Percentiles rank a stretch among this genome's conserved stretches.
Conservation (phyloP, 768 basidiomycete species). For the Lactifluus piperatus region DNA sequence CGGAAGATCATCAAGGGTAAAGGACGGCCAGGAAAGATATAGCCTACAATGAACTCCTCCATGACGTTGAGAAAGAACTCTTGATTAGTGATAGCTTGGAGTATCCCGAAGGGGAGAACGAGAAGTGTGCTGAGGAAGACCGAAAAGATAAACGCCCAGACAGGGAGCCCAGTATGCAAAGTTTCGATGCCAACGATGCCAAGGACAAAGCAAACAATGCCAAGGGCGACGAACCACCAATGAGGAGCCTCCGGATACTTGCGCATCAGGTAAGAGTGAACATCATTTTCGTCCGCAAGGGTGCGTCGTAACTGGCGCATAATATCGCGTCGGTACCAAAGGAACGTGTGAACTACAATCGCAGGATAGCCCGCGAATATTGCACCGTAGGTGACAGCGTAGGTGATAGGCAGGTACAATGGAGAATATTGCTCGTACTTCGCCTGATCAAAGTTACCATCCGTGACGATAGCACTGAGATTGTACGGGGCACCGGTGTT, state of each 20-base stretch:
- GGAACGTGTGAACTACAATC: slow-evolving; percentile 67
- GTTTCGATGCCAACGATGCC: too few relatives aligned
- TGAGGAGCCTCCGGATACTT: slow-evolving; percentile 66
- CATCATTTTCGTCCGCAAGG: slow-evolving; percentile 69
- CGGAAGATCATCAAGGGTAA: slow-evolving; percentile 82
- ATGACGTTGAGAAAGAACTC: slow-evolving; percentile 58
- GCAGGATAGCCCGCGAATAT: slow-evolving; percentile 70
- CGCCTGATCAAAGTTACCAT: slow-evolving; percentile 53
- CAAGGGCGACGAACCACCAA: slow-evolving; percentile 65
- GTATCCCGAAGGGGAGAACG: slow-evolving; percentile 65
- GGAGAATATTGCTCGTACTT: slow-evolving; percentile 68
- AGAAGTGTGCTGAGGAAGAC: slow-evolving; percentile 48
- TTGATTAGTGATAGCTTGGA: slow-evolving; percentile 89
- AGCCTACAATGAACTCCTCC: slow-evolving; percentile 70
- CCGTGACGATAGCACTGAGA: slow-evolving; percentile 46
- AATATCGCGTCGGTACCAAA: slow-evolving; percentile 84
- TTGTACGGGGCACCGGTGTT: slow-evolving; percentile 68
- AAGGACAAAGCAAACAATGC: slow-evolving; percentile 45
- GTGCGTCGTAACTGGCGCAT: slow-evolving; percentile 56
- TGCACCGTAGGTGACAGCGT: slow-evolving; percentile 61
- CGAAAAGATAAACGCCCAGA: slow-evolving; percentile 46
- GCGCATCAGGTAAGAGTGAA: slow-evolving; percentile 80
- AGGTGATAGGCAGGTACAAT: slow-evolving; percentile 56
- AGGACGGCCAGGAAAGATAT: slow-evolving; percentile 72
- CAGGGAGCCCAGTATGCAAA: too few relatives aligned